Evolutionary conservation across 768 basidiomycete genomes (phyloP), one percentile per base, ranked within the genome.

Genomic region (Rhizopogon vulgaris): DNA sequence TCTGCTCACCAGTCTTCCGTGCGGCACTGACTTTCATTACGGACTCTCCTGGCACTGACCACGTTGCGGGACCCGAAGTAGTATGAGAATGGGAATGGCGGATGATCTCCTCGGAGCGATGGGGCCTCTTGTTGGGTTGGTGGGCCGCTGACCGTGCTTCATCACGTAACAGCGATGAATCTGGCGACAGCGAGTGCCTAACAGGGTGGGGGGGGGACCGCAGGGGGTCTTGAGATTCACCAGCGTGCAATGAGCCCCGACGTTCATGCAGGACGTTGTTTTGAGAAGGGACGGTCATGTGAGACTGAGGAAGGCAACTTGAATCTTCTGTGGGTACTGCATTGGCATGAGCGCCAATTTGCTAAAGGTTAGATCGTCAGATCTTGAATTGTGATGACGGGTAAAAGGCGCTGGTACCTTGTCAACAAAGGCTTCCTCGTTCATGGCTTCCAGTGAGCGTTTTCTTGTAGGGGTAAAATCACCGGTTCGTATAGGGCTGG

Each of bases 1-100:
- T 71, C 63, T 73, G 68, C 32, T 68, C 66, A 18, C 68, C 66
- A 41, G 60, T 56, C 59, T 64, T 69, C 66, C 68, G 69, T 28
- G 54, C n/a, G 39, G 54, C 59, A 30, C 40, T 51, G 28, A 48
- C 22, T 64, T 68, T 68, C 49, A 62, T 61, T 49, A 51, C 53
- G 10, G 66, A 60, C 58, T 68, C 68, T 56, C 65, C 66, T 59
- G 66, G 62, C 67, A 57, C 60, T 12, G 66, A 2, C 68, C 68
- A 69, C 64, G 68, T 64, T 63, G 65, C 45, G 34, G 40, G 43
- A 18, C 58, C 52, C 5, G 65, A 54, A 52, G 62, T 46, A 28
- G 58, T 43, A 45, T 24, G 56, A 41, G 65, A 66, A 55, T 66
- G 68, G 51, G 65, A 66, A 55, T 66, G 68, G 51, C 68, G 68